Base-by-base conservation (phyloP, 495 filamentous ascomycete species). In the Penicillium goetzii region DNA sequence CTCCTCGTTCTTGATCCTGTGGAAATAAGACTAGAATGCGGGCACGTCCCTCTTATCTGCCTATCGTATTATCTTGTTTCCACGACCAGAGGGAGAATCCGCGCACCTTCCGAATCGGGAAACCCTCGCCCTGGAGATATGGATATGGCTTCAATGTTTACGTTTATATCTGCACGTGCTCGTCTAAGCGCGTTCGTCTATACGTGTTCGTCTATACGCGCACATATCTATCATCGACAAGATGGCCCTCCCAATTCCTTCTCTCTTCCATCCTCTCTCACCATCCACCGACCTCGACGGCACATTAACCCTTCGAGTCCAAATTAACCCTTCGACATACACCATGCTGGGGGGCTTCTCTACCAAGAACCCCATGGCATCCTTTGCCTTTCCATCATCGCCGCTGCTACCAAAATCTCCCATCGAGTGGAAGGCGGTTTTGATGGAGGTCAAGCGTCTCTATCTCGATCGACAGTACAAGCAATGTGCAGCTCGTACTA, bases 381-480 rank as follows among this genome's bases (percentile, higher is more conserved):
- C 65, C 17, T 64, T 71, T n/a, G 50, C 55, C 9, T 65, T 71
- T 36, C 64, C 69, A 2, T 61, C 62, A 10, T 54, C 59, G 26
- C 58, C 51, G 11, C 56, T 45, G 33, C 60, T 68, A 45, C 65
- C 57, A 19, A 32, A 19, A 11, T 72, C 72, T 14, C 43, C 55
- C 1, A 21, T 61, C 8, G 71, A 82, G 50, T 83, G 81, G 81
- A 72, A 68, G 40, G 9, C 5, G 8, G 66, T 64, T 7, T 66
- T 83, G 0, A 55, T 63, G 3, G 65, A 70, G 6, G 67, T 80
- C 45, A 83, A 81, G 58, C 34, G 67, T 23, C 62, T 80, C 11
- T 81, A 77, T 62, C 45, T 75, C 17, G 73, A 74, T 25, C 71
- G 68, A 3, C 78, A 81, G 52, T 83, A 80, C 69, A 81, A 82